Percentiles rank a stretch among this genome's conserved stretches.
Evolutionary conservation across 2,329 filamentous ascomycete species (phyloP).

Genomic region (Trichoderma citrinoviride): DNA sequence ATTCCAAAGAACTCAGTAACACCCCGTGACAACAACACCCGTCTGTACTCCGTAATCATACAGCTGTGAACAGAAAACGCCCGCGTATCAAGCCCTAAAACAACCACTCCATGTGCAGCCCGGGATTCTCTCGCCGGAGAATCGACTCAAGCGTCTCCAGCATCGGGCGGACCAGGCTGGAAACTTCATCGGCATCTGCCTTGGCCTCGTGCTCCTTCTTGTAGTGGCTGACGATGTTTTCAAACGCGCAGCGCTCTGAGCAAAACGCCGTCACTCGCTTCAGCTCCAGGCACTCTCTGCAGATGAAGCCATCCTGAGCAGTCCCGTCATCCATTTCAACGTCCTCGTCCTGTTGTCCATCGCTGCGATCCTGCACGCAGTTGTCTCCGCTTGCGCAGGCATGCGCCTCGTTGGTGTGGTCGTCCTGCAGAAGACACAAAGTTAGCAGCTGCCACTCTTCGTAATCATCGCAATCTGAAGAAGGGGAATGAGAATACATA

Average conservation of each 20-base stretch:
- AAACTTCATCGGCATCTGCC: constrained; percentile 27
- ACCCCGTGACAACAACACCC: background rate
- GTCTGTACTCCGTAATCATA: too few species aligned
- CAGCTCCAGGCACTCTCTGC: constrained; percentile 42
- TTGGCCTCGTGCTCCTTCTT: constrained; percentile 34
- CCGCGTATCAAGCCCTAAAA: background rate
- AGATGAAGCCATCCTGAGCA: constrained; percentile 36
- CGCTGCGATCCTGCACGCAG: constrained; percentile 38
- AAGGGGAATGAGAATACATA: constrained; percentile 32
- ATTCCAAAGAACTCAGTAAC: background rate
- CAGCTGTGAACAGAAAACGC: background rate
- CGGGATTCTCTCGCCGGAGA: constrained; percentile 35
- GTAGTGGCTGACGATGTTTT: constrained; percentile 43
- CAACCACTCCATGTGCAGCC: constrained; percentile 31
- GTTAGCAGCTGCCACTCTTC: constrained; percentile 26
- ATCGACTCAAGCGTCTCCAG: constrained; percentile 30
- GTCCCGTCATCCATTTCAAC: constrained; percentile 40
- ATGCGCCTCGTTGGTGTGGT: constrained; percentile 41
- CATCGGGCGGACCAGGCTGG: constrained; percentile 27
- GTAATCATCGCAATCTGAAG: too few species aligned
- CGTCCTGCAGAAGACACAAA: constrained; percentile 31
- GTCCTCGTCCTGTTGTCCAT: constrained; percentile 36
- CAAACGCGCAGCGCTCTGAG: constrained; percentile 41
- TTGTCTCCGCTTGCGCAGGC: constrained; percentile 42
- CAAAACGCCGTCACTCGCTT: constrained; percentile 43